A percentile compares a stretch with the other conserved stretches of the same genome.
phyloP scores from a whole-genome alignment of 129 eudicot species.

The Saposhnikovia divaricata region DNA sequence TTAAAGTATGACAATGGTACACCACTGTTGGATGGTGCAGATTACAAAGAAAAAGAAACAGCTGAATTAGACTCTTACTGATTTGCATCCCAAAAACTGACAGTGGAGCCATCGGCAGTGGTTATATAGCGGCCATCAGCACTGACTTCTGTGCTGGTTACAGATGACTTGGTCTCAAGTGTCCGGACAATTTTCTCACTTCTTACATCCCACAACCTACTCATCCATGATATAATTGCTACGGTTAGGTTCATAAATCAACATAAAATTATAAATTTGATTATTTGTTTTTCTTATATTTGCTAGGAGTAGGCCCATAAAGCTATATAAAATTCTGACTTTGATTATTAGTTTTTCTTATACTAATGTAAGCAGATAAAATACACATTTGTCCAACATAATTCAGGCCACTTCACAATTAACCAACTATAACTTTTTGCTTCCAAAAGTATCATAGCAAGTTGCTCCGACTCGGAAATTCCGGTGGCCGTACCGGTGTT shows the following conservation, averaged over 20 bases:
- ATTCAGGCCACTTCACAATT: not conserved
- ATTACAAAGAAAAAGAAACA: not conserved
- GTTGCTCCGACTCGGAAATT: too few relatives aligned
- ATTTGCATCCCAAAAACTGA: slow-evolving; percentile 88
- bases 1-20: not conserved
- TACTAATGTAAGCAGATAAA: not conserved
- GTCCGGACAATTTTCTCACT: slow-evolving; percentile 64
- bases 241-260: not conserved
- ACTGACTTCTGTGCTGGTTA: slow-evolving; percentile 83
- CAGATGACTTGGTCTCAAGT: slow-evolving; percentile 73
- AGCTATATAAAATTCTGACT: not conserved
- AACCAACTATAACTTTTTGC: not conserved
- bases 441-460: not conserved
- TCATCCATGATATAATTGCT: slow-evolving; percentile 11
- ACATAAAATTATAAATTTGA: not conserved
- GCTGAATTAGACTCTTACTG: slow-evolving; percentile 38
- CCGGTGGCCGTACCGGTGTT: too few relatives aligned
- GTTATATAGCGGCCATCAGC: slow-evolving; percentile 83
- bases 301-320: not conserved
- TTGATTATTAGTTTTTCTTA: not conserved
- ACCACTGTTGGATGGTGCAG: not conserved
- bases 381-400: not conserved
- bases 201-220: slow-evolving; percentile 85
- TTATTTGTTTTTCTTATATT: not conserved
- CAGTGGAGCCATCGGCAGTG: slow-evolving; percentile 72